Conservation (phyloP, 2,329 filamentous ascomycete genomes). For the Beauveria varroae region DNA sequence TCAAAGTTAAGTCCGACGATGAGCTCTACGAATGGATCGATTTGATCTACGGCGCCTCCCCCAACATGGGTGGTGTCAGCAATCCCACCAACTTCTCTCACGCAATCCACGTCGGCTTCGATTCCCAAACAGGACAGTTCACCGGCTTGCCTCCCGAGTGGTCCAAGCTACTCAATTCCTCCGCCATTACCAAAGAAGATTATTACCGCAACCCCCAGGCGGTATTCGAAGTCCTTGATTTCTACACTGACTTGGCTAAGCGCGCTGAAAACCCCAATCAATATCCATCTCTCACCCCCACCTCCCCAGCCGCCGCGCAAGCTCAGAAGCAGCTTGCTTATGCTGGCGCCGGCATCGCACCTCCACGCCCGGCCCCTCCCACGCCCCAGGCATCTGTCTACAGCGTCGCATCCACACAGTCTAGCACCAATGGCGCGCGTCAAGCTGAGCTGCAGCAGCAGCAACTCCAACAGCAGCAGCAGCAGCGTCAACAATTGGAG, state of each 20-base stretch:
- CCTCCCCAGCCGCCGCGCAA: constrained; percentile 50
- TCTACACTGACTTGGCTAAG: constrained; percentile 79
- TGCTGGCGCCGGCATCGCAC: constrained; percentile 53
- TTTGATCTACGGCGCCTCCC: constrained; percentile 92
- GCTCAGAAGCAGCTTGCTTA: constrained; percentile 58
- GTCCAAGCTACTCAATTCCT: constrained; percentile 93
- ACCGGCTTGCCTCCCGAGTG: constrained; percentile 91
- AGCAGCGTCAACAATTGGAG: constrained; percentile 50
- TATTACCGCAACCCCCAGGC: constrained; percentile 94
- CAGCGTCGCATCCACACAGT: constrained; percentile 29
- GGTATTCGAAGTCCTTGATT: constrained; percentile 73
- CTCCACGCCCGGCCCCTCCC: constrained; percentile 57
- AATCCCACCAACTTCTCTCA: constrained; percentile 98
- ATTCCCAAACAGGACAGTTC: constrained; percentile 90
- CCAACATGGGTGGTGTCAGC: constrained; percentile 95
- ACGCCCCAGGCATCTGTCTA: constrained; percentile 38
- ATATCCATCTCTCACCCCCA: constrained; percentile 61
- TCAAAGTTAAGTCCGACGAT: constrained; percentile 90
- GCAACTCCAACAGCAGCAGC: constrained; percentile 43
- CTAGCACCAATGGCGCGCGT: constrained; percentile 31
- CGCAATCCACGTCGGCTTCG: constrained; percentile 94
- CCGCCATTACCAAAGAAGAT: constrained; percentile 96
- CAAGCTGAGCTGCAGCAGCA: constrained; percentile 35
- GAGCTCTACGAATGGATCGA: constrained; percentile 99
- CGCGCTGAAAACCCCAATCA: constrained; percentile 62